Base-by-base conservation (phyloP, 148 eudicot genomes). In the Nepenthes gracilis region DNA sequence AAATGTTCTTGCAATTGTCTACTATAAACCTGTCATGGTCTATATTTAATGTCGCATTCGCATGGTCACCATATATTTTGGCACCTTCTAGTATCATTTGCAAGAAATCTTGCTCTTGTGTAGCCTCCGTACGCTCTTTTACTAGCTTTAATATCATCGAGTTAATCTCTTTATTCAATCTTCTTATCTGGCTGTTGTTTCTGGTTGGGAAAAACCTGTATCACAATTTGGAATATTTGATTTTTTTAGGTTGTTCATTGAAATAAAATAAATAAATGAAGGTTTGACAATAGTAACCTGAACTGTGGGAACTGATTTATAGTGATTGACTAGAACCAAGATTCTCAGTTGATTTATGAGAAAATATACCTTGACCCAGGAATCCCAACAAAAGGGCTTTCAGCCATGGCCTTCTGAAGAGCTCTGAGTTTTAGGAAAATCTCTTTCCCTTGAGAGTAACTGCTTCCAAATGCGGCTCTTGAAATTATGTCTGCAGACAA, bases 1-100 rank as follows among this genome's bases (percentile, higher is more conserved):
- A 85, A 54, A 85, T 71, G 54, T 55, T 85, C 71, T 85, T 85
- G 78, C 88, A 83, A 43, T 83, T 85, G 40, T 85, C 92, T 13
- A 86, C 76, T 38, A 86, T 67, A 57, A 86, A 73, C 62, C 67
- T 23, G 23, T 23, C 23, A 23, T 23, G 23, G 23, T 23, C 23
- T 23, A 23, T 23, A 23, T 23, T 23, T 23, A 23, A 23, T 23
- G 23, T 23, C 23, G 23, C 23, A 23, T 23, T 23, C 23, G 23
- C 23, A 23, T 23, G 23, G 0, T 23, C 23, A 23, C 23, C 23
- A 23, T 23, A 23, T 23, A 23, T 23, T 23, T 33, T 58, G 4
- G 92, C 87, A 36, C 78, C 80, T 53, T 68, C 80, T 8, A 83
- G 76, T 62, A 86, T 62, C 62, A 65, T 61, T 14, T 83, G 83